These are phyloP conservation scores for Ophiostoma ips DNA, from an alignment of 2,329 filamentous ascomycete genomes.

Conservation along the genomic window DNA sequence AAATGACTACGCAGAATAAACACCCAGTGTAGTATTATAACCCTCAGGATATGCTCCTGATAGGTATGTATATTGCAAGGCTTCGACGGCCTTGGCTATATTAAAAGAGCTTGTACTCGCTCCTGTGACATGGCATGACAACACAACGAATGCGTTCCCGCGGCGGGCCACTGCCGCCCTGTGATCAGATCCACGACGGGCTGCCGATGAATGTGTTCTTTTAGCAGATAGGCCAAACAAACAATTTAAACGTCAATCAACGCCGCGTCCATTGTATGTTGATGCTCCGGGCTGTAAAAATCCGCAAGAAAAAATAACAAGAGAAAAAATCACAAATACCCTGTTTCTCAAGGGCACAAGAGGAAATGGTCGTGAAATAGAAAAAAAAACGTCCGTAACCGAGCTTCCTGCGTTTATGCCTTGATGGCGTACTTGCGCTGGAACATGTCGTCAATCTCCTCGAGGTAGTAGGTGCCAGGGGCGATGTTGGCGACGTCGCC, in stretches of 20 bases:
- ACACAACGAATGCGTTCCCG: conserved; percentile 1
- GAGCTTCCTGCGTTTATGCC: conserved; percentile 32
- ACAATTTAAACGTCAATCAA: conserved; percentile 3
- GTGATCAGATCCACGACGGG: not conserved
- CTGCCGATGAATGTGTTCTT: not conserved
- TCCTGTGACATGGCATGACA: conserved; percentile 1
- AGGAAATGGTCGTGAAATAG: not conserved
- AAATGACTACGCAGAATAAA: too few species aligned
- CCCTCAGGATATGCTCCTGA: not conserved
- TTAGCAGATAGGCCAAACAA: not conserved
- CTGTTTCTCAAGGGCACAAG: not conserved
- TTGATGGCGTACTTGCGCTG: conserved; percentile 65
- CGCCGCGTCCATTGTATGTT: conserved; percentile 8
- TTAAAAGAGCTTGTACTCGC: conserved; percentile 6
- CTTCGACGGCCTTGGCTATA: conserved; percentile 6
- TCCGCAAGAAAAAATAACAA: not conserved
- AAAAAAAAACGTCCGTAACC: not conserved
- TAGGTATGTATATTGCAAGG: conserved; percentile 8
- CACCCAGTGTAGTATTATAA: conserved; percentile 3
- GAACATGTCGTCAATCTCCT: conserved; percentile 75
- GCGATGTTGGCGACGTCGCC: conserved; percentile 53
- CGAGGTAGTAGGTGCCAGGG: conserved; percentile 63
- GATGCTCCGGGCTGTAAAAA: conserved; percentile 4
- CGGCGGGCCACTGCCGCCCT: not conserved
- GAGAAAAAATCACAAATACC: not conserved